A percentile compares a stretch with the other conserved stretches of the same genome.
phyloP scores from a whole-genome alignment of 495 filamentous ascomycete species.

The Choiromyces venosus region DNA sequence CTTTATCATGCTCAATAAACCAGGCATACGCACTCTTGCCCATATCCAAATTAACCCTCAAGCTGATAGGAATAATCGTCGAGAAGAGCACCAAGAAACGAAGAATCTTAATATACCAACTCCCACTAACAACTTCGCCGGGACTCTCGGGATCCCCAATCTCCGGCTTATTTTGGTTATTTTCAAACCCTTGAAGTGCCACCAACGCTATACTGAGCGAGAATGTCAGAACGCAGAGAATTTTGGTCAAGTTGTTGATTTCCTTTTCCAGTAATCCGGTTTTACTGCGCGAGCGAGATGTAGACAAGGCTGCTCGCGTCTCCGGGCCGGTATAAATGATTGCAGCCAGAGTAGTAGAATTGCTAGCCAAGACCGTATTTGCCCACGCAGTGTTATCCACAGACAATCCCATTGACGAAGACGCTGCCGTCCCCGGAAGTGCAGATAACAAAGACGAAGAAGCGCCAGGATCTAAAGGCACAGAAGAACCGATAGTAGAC shows the following conservation, averaged over 20 bases:
- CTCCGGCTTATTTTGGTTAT: constrained; percentile 50
- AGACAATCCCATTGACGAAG: constrained; percentile 62
- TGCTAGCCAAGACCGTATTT: constrained; percentile 93
- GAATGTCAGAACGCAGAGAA: constrained; percentile 82
- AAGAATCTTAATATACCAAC: constrained; percentile 92
- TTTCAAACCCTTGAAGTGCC: constrained; percentile 72
- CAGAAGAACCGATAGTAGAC: neutral
- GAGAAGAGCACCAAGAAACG: constrained; percentile 97
- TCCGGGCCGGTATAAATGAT: constrained; percentile 93
- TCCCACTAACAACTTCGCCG: constrained; percentile 12
- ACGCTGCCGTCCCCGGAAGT: constrained; percentile 42
- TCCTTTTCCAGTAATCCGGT: constrained; percentile 89
- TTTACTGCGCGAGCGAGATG: constrained; percentile 83
- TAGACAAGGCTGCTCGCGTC: constrained; percentile 90
- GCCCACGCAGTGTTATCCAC: constrained; percentile 99
- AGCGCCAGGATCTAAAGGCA: neutral
- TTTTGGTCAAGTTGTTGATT: constrained; percentile 97
- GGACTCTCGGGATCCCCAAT: constrained; percentile 46
- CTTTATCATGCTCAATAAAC: constrained; percentile 87
- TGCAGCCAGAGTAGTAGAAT: constrained; percentile 75
- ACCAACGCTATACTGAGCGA: constrained; percentile 85
- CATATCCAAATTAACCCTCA: constrained; percentile 94
- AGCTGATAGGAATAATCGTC: constrained; percentile 94
- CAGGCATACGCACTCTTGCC: constrained; percentile 92
- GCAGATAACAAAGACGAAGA: constrained; percentile 20